Evolutionary conservation across 1,139 yeast species (phyloP), one percentile per base, ranked within the genome.

Genomic region (Kluyveromyces marxianus): DNA sequence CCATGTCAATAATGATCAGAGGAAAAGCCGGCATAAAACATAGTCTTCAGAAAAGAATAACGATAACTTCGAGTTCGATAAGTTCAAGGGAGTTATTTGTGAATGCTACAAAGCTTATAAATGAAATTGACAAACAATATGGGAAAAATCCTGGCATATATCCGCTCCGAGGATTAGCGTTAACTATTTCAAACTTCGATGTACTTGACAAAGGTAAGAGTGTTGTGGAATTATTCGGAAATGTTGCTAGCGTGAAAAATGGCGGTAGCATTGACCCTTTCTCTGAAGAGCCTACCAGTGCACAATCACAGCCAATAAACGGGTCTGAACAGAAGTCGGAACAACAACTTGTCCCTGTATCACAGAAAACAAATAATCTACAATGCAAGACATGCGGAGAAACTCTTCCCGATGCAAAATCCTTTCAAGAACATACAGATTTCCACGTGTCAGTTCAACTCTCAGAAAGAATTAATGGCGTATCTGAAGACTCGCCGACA

Each of bases 131-230:
- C 47, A 51, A 60, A 48, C 71, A 62, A 48, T 54, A 44, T 47
- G 46, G 56, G 50, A 39, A 58, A 51, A 50, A 59, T 45, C 37
- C 60, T 53, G 46, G 49, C 3, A 68, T 59, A 66, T 81, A 75
- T 46, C 81, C 84, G 0, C 58, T 81, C 36, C 63, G 69, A 2
- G 72, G 74, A 48, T 63, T 81, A 50, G 74, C 77, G 24, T 62
- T 83, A 48, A 69, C 72, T 0, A 65, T 82, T 2, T 70, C 82
- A 1, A 77, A 76, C 47, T 79, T 84, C 57, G 76, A 72, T 25
- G 68, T 69, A 7, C 53, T 72, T 0, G 67, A 68, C 33, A 69
- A 66, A 10, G 64, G 68, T 7, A 70, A 68, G 47, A 69, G 78
- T 3, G 72, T 81, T 6, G 77, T 79, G 46, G 68, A 72, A n/a